Conservation (phyloP, 345 rosid species). For the Citrus maxima region DNA sequence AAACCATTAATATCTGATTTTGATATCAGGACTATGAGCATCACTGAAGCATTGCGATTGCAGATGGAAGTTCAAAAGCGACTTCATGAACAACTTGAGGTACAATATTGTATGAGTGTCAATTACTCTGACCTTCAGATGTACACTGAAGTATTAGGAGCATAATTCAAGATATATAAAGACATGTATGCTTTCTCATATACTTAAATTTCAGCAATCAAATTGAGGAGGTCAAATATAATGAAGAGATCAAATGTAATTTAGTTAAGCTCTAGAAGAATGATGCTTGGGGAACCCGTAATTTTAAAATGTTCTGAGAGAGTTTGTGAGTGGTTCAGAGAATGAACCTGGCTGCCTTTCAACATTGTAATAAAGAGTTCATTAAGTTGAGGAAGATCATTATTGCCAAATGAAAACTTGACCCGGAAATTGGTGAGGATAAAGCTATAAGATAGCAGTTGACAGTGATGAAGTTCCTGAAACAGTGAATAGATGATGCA, state of each 20-base stretch:
- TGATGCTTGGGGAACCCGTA: background rate
- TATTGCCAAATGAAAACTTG: background rate
- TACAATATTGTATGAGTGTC: slow-evolving; percentile 25
- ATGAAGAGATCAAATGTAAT: background rate
- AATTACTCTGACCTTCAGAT: background rate
- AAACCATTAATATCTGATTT: background rate
- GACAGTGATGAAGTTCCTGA: background rate
- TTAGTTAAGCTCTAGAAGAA: background rate
- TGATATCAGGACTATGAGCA: slow-evolving; percentile 46
- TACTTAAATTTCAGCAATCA: background rate
- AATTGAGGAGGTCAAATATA: background rate
- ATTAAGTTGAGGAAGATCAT: background rate
- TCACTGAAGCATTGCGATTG: slow-evolving; percentile 80
- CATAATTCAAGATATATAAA: background rate
- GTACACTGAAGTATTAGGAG: background rate
- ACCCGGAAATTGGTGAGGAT: background rate
- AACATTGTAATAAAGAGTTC: background rate
- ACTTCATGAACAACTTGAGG: slow-evolving; percentile 98
- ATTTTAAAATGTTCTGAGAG: background rate
- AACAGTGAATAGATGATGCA: background rate
- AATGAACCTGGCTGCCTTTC: background rate
- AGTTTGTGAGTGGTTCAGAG: background rate
- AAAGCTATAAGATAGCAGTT: background rate
- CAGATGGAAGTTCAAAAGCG: slow-evolving; percentile 95
- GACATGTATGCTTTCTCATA: background rate